These are phyloP conservation scores for Cadophora sp. DNA, from an alignment of 2,329 filamentous ascomycete genomes.

Conservation along the genomic window DNA sequence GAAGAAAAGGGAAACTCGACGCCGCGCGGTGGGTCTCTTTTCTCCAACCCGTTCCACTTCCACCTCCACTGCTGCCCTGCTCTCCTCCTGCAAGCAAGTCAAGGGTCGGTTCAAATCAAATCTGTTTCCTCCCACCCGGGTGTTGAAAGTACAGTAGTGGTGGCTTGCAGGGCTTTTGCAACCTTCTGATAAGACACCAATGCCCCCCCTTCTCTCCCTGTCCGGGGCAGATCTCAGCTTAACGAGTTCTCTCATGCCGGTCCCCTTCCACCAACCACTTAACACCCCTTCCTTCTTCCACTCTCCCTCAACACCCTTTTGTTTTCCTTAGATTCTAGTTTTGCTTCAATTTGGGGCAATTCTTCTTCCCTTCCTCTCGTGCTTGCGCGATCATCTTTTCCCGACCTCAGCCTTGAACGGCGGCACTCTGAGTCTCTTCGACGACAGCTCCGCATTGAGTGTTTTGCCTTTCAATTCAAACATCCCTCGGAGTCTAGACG, in stretches of 20 bases:
- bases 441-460: not conserved
- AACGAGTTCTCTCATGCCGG: not conserved
- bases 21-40: not conserved
- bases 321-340: slow-evolving; percentile 7
- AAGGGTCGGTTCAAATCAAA: not conserved
- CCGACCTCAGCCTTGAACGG: slow-evolving; percentile 1
- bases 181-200: not conserved
- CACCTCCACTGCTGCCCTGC: not conserved
- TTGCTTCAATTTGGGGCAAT: not conserved
- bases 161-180: not conserved
- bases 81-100: not conserved
- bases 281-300: not conserved
- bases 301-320: not conserved
- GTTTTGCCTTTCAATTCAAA: slow-evolving; percentile 2
- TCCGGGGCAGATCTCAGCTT: slow-evolving; percentile 2
- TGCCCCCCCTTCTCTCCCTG: too few species aligned
- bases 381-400: slow-evolving; percentile 13
- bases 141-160: not conserved
- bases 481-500: not conserved
- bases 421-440: not conserved
- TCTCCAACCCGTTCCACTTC: not conserved
- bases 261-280: slow-evolving; percentile 1
- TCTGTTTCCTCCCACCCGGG: not conserved
- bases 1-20: not conserved
- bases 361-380: slow-evolving; percentile 8